Percentiles rank a stretch among this genome's conserved stretches.
phyloP scores from a whole-genome alignment of 2,329 filamentous ascomycete species.

The Claviceps humidiphila region DNA sequence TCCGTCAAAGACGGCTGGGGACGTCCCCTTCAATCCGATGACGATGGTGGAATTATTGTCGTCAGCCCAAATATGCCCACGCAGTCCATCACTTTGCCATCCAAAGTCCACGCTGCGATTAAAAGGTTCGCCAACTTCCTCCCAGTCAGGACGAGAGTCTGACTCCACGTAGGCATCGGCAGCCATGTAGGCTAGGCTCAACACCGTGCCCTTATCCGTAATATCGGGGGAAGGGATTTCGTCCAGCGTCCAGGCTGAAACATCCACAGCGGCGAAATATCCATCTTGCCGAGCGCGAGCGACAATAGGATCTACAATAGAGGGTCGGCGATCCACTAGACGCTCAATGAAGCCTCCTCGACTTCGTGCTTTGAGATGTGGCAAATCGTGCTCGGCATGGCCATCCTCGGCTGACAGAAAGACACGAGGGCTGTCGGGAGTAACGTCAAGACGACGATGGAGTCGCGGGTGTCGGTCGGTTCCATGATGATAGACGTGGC shows the following conservation, averaged over 20 bases:
- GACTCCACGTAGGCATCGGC: constrained; percentile 76
- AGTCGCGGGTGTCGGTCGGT: constrained; percentile 64
- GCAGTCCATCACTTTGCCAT: constrained; percentile 78
- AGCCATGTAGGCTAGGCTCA: constrained; percentile 78
- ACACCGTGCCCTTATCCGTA: constrained; percentile 69
- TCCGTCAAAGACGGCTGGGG: constrained; percentile 86
- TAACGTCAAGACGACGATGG: constrained; percentile 63
- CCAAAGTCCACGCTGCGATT: constrained; percentile 85
- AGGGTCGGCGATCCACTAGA: constrained; percentile 62
- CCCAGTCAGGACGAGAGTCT: constrained; percentile 64
- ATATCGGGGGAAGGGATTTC: constrained; percentile 67
- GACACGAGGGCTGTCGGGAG: constrained; percentile 35
- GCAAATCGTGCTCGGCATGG: constrained; percentile 35
- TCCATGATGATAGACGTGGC: constrained; percentile 89
- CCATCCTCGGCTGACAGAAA: constrained; percentile 50
- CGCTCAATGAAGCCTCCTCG: constrained; percentile 60
- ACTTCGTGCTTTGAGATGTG: constrained; percentile 49
- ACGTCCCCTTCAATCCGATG: constrained; percentile 86
- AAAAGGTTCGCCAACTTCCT: constrained; percentile 64
- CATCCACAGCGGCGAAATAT: constrained; percentile 51
- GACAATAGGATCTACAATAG: constrained; percentile 66
- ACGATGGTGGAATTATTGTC: constrained; percentile 75
- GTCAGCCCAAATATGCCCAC: constrained; percentile 87
- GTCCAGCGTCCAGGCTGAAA: constrained; percentile 73
- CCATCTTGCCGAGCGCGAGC: constrained; percentile 57